Percentiles rank a stretch among this genome's conserved stretches.
phyloP scores from a whole-genome alignment of 1,284 basidiomycete species.

The Ceratobasidium sp. region DNA sequence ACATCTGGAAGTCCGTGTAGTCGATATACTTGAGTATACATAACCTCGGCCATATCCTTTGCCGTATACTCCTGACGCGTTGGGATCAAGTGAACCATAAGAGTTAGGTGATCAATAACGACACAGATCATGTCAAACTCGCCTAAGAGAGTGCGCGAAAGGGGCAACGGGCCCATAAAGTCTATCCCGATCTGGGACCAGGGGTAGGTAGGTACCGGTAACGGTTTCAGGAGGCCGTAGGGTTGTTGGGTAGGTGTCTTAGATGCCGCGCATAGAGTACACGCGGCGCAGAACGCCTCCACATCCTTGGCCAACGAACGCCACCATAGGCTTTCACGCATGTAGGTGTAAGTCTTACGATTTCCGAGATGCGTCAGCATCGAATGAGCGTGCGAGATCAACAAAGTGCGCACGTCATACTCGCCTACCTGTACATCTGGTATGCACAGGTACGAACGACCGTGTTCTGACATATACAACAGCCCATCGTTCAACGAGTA shows the following conservation, averaged over 20 bases:
- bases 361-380: constrained; percentile 58
- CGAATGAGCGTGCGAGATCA: no score
- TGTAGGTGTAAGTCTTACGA: constrained; percentile 56
- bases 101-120: constrained; percentile 58
- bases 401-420: no score
- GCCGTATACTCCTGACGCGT: constrained; percentile 18
- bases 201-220: constrained; percentile 48
- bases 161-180: constrained; percentile 60
- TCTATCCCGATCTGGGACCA: constrained; percentile 57
- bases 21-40: background rate
- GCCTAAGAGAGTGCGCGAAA: constrained; percentile 51
- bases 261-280: constrained; percentile 54
- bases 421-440: no score
- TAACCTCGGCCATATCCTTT: constrained; percentile 1
- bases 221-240: constrained; percentile 48
- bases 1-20: constrained; percentile 13
- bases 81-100: constrained; percentile 46
- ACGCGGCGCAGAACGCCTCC: constrained; percentile 53
- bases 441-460: no score
- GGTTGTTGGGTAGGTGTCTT: constrained; percentile 44
- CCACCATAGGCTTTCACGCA: constrained; percentile 60
- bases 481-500: background rate
- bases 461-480: background rate
- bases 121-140: constrained; percentile 57
- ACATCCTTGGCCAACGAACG: constrained; percentile 54